Conservation (phyloP, 2,329 filamentous ascomycete species). For the Pseudopyricularia cyperi region DNA sequence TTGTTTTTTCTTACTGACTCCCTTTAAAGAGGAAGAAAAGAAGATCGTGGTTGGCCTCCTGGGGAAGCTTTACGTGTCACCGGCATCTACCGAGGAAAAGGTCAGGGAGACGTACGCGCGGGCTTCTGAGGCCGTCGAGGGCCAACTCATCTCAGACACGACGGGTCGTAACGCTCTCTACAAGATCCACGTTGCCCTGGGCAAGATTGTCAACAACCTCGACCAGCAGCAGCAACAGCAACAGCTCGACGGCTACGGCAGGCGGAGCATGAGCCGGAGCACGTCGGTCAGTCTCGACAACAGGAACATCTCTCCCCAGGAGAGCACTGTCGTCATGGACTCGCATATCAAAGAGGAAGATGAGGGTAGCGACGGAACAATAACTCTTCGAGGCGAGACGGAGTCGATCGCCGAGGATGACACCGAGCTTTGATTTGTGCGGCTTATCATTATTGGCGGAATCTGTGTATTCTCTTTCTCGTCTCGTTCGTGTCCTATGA, state of each 20-base stretch:
- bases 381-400: slow-evolving; percentile 11
- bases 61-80: slow-evolving; percentile 68
- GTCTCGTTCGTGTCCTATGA: not conserved
- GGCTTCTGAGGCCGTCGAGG: slow-evolving; percentile 49
- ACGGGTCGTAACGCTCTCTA: slow-evolving; percentile 51
- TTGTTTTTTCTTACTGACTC: slow-evolving; percentile 13
- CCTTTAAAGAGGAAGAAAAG: slow-evolving; percentile 61
- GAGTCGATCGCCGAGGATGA: slow-evolving; percentile 26
- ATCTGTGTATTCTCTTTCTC: not conserved
- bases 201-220: slow-evolving; percentile 52
- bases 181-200: slow-evolving; percentile 54
- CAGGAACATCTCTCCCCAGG: slow-evolving; percentile 16
- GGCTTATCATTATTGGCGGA: no score
- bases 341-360: slow-evolving; percentile 35
- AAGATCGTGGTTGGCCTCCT: slow-evolving; percentile 69
- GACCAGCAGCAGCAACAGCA: slow-evolving; percentile 21
- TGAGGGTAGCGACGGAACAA: slow-evolving; percentile 11
- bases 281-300: slow-evolving; percentile 24
- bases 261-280: slow-evolving; percentile 28
- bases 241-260: slow-evolving; percentile 15
- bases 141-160: slow-evolving; percentile 44
- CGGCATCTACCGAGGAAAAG: slow-evolving; percentile 47
- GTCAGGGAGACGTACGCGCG: slow-evolving; percentile 44
- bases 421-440: slow-evolving; percentile 16
- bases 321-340: slow-evolving; percentile 26